Evolutionary conservation across 129 eudicot species (phyloP), one percentile per base, ranked within the genome.

Genomic region (Flaveria brownii): DNA sequence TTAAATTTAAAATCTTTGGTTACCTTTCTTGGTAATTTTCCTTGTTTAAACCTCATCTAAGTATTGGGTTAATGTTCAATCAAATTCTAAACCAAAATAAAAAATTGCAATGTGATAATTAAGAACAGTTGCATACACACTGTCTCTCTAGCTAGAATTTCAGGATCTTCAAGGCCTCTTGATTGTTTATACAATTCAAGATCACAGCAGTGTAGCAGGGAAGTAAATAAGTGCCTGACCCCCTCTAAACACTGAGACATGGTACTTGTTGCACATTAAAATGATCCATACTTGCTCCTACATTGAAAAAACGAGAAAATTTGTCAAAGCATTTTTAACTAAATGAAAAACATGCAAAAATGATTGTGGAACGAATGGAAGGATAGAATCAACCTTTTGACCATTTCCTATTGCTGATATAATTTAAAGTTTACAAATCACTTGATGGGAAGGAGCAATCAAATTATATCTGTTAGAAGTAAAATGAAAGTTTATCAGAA

Each of bases 121-220:
- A 7, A 70, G 17, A 75, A 28, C 28, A 36, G 45, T 74, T 39
- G 85, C 92, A 73, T 85, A 88, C 90, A 88, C 28, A 88, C 86
- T 75, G 92, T 88, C 81, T 84, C 93, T 72, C 93, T 85, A 1
- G 93, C 88, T 78, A 88, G 88, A 72, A 81, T 76, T 81, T 88
- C 93, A 45, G 93, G 93, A 78, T 85, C 80, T 50, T 63, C 73
- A 76, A 76, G 65, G 47, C 41, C 80, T 30, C 52, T 50, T 76
- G 61, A 62, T 51, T 80, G 68, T 63, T 52, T 80, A 43, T 63
- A 64, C 47, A 71, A 64, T 39, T 80, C 83, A 49, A 76, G 80
- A 50, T 76, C 80, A 76, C 80, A 76, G 66, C 73, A 76, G 62
- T 50, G 64, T 45, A 76, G 80, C 54, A 76, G 65, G 80, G 80